Evolutionary conservation across 2,329 filamentous ascomycete genomes (phyloP), one percentile per base, ranked within the genome.

Genomic region (Podosphaera leucotricha): DNA sequence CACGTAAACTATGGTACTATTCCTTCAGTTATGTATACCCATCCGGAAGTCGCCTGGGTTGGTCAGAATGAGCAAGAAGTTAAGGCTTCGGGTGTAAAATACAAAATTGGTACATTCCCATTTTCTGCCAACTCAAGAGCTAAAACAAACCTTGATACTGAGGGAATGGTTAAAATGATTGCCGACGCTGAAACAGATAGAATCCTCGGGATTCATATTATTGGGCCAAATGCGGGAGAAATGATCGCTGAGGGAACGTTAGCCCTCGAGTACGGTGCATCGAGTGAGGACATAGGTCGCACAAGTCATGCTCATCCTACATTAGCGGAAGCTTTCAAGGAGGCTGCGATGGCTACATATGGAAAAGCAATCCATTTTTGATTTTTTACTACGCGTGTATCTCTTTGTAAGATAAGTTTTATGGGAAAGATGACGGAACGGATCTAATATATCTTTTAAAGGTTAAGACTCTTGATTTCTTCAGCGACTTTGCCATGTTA

Each of bases 1-100:
- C 90, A 98, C 64, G 90, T 98, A 66, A 98, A 98, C 78, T 98
- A 98, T 67, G 83, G 76, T 57, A 83, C 80, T 62, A 98, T 98
- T 60, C 90, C 90, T 52, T 90, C 83, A 28, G 90, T 98, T 66
- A 98, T 98, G 90, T 98, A 98, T 74, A 95, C 90, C 10, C 80
- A 94, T 67, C 90, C 90, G 28, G 90, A 98, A 64, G 90, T 95
- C 52, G 85, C 90, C 30, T 98, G 90, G 90, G 90, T 98, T 40
- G 90, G 90, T 47, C 86, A 94, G 70, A 94, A 78, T 62, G 90
- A 98, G 70, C 80, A 87, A 60, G 90, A 98, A 55, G 71, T 98
- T 52, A 94, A 95, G 73, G 75, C 76, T 52, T 72, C 79, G 50
- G 84, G 83, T 50, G 75, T 92, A 57, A 84, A 90, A 59, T 98